A percentile compares a stretch with the other conserved stretches of the same genome.
phyloP scores from a whole-genome alignment of 106 monocot species.

The Posidonia australis region DNA sequence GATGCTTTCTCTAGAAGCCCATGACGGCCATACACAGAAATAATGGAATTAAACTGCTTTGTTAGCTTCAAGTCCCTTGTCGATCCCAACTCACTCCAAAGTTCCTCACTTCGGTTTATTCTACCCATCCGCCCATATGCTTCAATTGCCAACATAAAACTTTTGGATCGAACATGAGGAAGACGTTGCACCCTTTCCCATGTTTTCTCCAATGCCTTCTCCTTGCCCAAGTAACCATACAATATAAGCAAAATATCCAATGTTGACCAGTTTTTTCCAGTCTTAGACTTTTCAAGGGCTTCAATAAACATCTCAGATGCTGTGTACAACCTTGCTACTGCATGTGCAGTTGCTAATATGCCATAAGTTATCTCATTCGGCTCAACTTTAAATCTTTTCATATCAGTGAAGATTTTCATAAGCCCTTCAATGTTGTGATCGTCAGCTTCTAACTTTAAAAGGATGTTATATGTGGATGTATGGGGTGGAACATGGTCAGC shows the following conservation, averaged over 20 bases:
- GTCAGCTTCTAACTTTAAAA: slow-evolving; percentile 73
- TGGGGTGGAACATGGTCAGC: slow-evolving; percentile 65
- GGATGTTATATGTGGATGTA: slow-evolving; percentile 85
- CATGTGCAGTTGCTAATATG: slow-evolving; percentile 81
- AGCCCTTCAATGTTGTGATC: slow-evolving; percentile 70
- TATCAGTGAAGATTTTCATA: slow-evolving; percentile 60
- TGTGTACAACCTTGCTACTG: slow-evolving; percentile 62
- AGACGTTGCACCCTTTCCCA: slow-evolving; percentile 55
- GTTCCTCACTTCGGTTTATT: slow-evolving; percentile 51
- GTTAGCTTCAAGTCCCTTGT: slow-evolving; percentile 21
- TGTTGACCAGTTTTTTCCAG: slow-evolving; percentile 85
- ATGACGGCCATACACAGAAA: slow-evolving; percentile 68
- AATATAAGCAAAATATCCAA: slow-evolving; percentile 76
- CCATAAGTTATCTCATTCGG: slow-evolving; percentile 92
- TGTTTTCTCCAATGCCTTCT: slow-evolving; percentile 56
- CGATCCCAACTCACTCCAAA: slow-evolving; percentile 66
- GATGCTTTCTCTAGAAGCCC: slow-evolving; percentile 63
- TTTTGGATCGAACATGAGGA: slow-evolving; percentile 64
- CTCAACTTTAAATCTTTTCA: slow-evolving; percentile 50
- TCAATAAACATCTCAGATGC: slow-evolving; percentile 60
- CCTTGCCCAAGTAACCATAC: slow-evolving; percentile 74
- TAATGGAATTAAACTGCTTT: slow-evolving; percentile 68
- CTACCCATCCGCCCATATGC: slow-evolving; percentile 57
- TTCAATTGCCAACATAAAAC: slow-evolving; percentile 64
- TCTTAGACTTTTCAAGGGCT: slow-evolving; percentile 52